These are phyloP conservation scores for Aphanomyces euteiches DNA, from an alignment of 352 stramenopile genomes.

Conservation along the genomic window DNA sequence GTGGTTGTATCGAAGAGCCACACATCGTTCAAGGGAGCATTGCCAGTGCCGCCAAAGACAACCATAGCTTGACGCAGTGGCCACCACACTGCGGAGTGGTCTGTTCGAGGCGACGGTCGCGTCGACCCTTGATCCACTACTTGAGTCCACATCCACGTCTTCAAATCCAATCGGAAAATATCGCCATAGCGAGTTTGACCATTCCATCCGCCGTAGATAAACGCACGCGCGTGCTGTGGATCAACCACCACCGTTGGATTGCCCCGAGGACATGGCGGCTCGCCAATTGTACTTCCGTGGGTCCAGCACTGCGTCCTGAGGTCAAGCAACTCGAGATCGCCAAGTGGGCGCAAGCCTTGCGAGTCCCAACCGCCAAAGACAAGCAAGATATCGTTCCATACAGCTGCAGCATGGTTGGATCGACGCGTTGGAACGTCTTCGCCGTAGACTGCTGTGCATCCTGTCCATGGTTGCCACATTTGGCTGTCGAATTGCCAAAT, in stretches of 20 bases:
- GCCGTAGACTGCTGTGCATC: conserved; percentile 21
- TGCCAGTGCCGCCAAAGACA: conserved; percentile 60
- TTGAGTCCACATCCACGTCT: conserved; percentile 84
- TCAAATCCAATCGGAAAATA: conserved; percentile 91
- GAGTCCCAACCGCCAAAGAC: conserved; percentile 95
- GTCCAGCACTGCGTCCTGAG: conserved; percentile 64
- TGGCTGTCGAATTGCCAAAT: no score
- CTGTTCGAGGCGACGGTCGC: background rate
- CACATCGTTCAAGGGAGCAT: conserved; percentile 65
- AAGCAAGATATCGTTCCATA: conserved; percentile 60
- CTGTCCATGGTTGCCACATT: background rate
- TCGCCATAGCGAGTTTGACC: conserved; percentile 91
- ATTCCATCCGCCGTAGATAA: conserved; percentile 95
- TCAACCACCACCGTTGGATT: conserved; percentile 93
- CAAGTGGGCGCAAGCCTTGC: conserved; percentile 84
- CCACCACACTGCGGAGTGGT: conserved; percentile 25
- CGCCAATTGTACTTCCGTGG: conserved; percentile 76
- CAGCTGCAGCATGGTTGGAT: conserved; percentile 35
- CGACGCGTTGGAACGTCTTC: conserved; percentile 20
- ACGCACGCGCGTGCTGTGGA: conserved; percentile 55
- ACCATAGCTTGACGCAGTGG: conserved; percentile 32
- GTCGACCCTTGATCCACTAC: background rate
- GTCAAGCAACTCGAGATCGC: conserved; percentile 91
- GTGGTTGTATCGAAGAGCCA: conserved; percentile 54
- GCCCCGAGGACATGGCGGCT: conserved; percentile 79